A percentile compares a stretch with the other conserved stretches of the same genome.
Evolutionary conservation across 2,329 filamentous ascomycete species (phyloP).

Genomic region (Aspergillus ochraceoroseus): DNA sequence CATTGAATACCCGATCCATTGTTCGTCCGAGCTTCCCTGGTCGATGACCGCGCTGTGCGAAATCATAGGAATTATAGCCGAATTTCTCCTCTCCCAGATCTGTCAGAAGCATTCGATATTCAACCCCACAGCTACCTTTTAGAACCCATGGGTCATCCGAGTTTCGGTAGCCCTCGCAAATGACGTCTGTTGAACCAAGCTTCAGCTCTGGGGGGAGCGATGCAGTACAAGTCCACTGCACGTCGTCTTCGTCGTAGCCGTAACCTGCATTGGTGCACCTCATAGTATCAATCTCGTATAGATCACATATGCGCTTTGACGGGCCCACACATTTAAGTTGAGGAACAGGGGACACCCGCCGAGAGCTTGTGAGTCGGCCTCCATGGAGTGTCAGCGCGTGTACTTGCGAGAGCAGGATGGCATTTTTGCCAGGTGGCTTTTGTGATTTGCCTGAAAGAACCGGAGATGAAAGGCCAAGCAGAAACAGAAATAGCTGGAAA

Average conservation of each 20-base stretch:
- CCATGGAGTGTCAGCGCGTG: constrained; percentile 72
- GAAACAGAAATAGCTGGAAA: constrained; percentile 18
- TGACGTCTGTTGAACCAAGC: constrained; percentile 80
- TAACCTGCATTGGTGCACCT: constrained; percentile 82
- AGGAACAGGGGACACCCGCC: constrained; percentile 70
- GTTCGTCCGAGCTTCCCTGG: constrained; percentile 3
- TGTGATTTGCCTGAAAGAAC: constrained; percentile 24
- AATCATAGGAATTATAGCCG: constrained; percentile 39
- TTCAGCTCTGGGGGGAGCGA: constrained; percentile 60
- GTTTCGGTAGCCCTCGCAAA: constrained; percentile 80
- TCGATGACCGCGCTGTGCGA: constrained; percentile 3
- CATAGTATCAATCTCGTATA: constrained; percentile 75
- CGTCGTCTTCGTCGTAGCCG: constrained; percentile 71
- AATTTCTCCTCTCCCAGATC: constrained; percentile 67
- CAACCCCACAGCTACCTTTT: constrained; percentile 86
- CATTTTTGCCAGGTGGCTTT: constrained; percentile 41
- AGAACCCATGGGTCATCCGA: constrained; percentile 79
- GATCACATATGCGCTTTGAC: constrained; percentile 55
- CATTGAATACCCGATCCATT: constrained; percentile 19
- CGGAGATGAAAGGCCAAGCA: constrained; percentile 21
- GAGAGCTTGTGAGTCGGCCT: constrained; percentile 64
- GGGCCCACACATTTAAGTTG: constrained; percentile 73
- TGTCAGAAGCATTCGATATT: constrained; percentile 77
- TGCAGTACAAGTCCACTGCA: constrained; percentile 87
- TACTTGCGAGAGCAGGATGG: constrained; percentile 61